Conservation (phyloP, 1,139 yeast genomes). For the Hemisphaericaspora xylofermentans region DNA sequence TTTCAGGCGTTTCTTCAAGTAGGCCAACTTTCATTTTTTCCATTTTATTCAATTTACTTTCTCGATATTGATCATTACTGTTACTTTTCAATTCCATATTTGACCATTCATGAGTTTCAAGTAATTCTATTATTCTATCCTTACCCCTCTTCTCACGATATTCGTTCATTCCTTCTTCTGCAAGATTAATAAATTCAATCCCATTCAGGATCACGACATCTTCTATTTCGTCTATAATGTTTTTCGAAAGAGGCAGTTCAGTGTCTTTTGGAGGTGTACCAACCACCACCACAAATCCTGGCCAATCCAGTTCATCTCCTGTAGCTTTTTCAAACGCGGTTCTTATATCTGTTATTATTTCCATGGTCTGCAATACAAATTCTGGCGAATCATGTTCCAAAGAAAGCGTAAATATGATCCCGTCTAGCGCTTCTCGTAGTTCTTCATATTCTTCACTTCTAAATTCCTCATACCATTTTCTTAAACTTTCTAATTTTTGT, state of each 20-base stretch:
- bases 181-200: conserved; percentile 30
- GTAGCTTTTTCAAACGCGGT: conserved; percentile 9
- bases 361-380: conserved; percentile 19
- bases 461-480: conserved; percentile 34
- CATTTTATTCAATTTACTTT: conserved; percentile 22
- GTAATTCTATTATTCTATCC: conserved; percentile 34
- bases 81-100: conserved; percentile 18
- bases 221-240: conserved; percentile 24
- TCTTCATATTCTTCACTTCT: conserved; percentile 31
- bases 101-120: conserved; percentile 44
- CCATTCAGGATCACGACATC: conserved; percentile 31
- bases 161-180: conserved; percentile 25
- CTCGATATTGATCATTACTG: conserved; percentile 14
- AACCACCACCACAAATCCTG: conserved; percentile 27
- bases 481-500: conserved; percentile 17
- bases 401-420: conserved; percentile 36
- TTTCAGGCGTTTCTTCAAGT: conserved; percentile 14
- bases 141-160: conserved; percentile 27
- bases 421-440: conserved; percentile 39
- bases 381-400: conserved; percentile 17
- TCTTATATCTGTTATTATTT: conserved; percentile 17
- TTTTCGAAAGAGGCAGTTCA: neutral
- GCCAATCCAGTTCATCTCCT: conserved; percentile 17
- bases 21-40: conserved; percentile 30
- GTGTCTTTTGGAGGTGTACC: conserved; percentile 16